These are phyloP conservation scores for Yamadazyma oceani DNA, from an alignment of 1,139 yeast species.

Conservation along the genomic window DNA sequence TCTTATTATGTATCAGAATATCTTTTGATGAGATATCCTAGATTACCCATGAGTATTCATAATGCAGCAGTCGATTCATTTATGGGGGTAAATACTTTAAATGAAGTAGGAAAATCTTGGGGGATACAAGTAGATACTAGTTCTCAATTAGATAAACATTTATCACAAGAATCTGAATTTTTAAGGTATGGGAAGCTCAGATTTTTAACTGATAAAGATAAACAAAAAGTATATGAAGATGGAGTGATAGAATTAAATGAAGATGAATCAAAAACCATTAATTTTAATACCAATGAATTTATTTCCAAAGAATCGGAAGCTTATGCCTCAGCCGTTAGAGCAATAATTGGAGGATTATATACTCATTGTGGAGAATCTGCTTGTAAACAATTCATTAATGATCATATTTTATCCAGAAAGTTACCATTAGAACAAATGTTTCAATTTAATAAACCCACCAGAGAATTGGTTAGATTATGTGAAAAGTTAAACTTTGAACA, in stretches of 20 bases:
- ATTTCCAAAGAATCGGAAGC: slow-evolving; percentile 38
- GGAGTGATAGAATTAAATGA: slow-evolving; percentile 52
- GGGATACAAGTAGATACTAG: slow-evolving; percentile 80
- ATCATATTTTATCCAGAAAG: slow-evolving; percentile 77
- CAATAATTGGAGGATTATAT: slow-evolving; percentile 72
- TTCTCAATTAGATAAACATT: slow-evolving; percentile 63
- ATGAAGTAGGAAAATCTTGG: slow-evolving; percentile 72
- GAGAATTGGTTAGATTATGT: slow-evolving; percentile 78
- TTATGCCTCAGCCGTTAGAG: slow-evolving; percentile 60
- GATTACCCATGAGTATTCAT: slow-evolving; percentile 80
- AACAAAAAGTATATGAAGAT: slow-evolving; percentile 41
- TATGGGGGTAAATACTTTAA: slow-evolving; percentile 63
- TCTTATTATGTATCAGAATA: slow-evolving; percentile 76
- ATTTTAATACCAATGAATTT: slow-evolving; percentile 16
- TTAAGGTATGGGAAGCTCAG: slow-evolving; percentile 66
- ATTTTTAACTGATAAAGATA: slow-evolving; percentile 37
- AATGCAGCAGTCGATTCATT: slow-evolving; percentile 73
- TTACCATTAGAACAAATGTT: slow-evolving; percentile 72
- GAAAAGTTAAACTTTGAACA: slow-evolving; percentile 72
- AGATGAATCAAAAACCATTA: slow-evolving; percentile 25
- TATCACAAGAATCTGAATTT: slow-evolving; percentile 68
- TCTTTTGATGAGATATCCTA: slow-evolving; percentile 75
- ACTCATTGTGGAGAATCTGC: slow-evolving; percentile 62
- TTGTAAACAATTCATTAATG: slow-evolving; percentile 64
- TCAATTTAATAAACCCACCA: slow-evolving; percentile 80